Percentiles rank a stretch among this genome's conserved stretches.
These are phyloP conservation scores for Trypanosoma boissoni DNA, from an alignment of 208 protist species.

Conservation along the genomic window DNA sequence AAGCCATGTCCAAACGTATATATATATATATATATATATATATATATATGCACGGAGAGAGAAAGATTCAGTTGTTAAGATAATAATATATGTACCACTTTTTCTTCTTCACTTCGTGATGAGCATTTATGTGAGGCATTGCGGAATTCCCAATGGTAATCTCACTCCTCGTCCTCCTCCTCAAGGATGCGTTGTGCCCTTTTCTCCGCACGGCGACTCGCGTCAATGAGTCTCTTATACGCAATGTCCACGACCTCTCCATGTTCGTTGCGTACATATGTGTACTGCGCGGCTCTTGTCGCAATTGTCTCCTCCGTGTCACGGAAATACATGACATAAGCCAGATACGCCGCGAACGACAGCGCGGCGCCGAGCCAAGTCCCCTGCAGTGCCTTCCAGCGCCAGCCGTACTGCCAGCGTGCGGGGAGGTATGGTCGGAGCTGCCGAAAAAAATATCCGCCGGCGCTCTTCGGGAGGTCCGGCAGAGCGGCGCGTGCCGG, in stretches of 20 bases:
- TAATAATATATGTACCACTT: neutral
- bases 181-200: slow-evolving; percentile 63
- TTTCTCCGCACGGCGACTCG: slow-evolving; percentile 46
- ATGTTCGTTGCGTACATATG: slow-evolving; percentile 77
- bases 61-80: too few species aligned
- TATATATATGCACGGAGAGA: too few species aligned
- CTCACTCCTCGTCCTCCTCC: slow-evolving; percentile 44
- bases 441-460: slow-evolving; percentile 80
- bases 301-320: slow-evolving; percentile 71
- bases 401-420: slow-evolving; percentile 85
- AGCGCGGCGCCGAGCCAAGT: slow-evolving; percentile 54
- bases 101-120: neutral
- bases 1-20: too few species aligned
- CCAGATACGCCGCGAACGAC: slow-evolving; percentile 55
- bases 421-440: slow-evolving; percentile 69
- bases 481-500: slow-evolving; percentile 41
- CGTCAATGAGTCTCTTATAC: slow-evolving; percentile 81
- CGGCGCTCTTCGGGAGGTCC: slow-evolving; percentile 76
- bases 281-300: slow-evolving; percentile 67
- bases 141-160: too few species aligned
- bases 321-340: slow-evolving; percentile 78
- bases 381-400: slow-evolving; percentile 63
- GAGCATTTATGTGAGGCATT: too few species aligned
- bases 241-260: slow-evolving; percentile 84
- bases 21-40: too few species aligned